Evolutionary conservation across 2,329 filamentous ascomycete species (phyloP).

Genomic region (Aspergillus jensenii): DNA sequence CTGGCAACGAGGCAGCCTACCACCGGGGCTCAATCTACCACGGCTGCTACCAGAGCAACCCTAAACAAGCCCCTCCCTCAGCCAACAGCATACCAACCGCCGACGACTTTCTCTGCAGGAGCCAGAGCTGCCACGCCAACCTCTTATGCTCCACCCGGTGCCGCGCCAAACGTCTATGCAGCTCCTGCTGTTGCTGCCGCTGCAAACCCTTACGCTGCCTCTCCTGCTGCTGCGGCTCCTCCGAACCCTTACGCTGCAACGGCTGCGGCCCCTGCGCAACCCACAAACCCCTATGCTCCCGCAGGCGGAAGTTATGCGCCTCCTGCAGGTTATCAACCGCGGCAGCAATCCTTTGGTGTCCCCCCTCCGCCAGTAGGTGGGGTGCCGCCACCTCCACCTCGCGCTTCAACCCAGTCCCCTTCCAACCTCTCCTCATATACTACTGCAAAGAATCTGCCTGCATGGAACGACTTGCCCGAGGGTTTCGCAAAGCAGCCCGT

Average conservation of each 20-base stretch:
- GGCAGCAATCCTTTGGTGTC: slow-evolving; percentile 48
- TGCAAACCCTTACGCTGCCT: slow-evolving; percentile 21
- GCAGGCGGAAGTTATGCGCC: slow-evolving; percentile 35
- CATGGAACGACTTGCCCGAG: slow-evolving; percentile 95
- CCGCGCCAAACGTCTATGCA: slow-evolving; percentile 52
- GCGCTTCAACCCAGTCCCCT: slow-evolving; percentile 66
- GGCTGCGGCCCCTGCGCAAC: slow-evolving; percentile 15
- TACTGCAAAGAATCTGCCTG: slow-evolving; percentile 68
- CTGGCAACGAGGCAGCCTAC: slow-evolving; percentile 71
- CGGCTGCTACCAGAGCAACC: slow-evolving; percentile 42
- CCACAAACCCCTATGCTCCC: slow-evolving; percentile 30
- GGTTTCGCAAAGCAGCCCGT: slow-evolving; percentile 71
- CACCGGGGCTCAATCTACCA: slow-evolving; percentile 43
- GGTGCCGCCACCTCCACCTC: slow-evolving; percentile 61
- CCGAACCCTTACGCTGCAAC: slow-evolving; percentile 34
- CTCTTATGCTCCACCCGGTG: slow-evolving; percentile 51
- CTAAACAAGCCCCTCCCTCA: slow-evolving; percentile 39
- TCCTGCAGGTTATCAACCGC: slow-evolving; percentile 58
- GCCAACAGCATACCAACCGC: slow-evolving; percentile 38
- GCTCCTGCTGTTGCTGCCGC: slow-evolving; percentile 34
- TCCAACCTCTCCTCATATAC: slow-evolving; percentile 62
- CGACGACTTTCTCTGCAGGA: slow-evolving; percentile 32
- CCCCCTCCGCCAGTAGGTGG: slow-evolving; percentile 45
- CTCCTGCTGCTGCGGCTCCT: slow-evolving; percentile 34
- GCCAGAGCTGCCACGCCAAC: slow-evolving; percentile 40